Percentiles rank a stretch among this genome's conserved stretches.
These are phyloP conservation scores for Candida schatavii DNA, from an alignment of 805 yeast species.

Conservation along the genomic window DNA sequence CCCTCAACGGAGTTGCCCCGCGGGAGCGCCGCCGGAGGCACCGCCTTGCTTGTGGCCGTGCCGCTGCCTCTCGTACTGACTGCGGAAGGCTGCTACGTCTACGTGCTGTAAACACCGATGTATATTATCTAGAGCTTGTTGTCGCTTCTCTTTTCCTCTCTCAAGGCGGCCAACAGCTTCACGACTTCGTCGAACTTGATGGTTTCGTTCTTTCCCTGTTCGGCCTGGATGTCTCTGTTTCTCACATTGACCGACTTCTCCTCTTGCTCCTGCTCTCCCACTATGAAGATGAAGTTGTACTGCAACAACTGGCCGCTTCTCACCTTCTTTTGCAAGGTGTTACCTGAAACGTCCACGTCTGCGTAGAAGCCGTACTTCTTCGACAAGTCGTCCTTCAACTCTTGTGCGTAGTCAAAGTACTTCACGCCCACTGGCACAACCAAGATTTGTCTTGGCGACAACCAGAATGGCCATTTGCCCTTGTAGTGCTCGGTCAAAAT, in stretches of 20 bases:
- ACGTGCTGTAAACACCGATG: background rate
- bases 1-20: too few relatives aligned
- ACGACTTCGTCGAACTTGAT: constrained; percentile 71
- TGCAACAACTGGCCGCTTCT: constrained; percentile 93
- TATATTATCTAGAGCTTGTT: constrained; percentile 46
- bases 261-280: constrained; percentile 90
- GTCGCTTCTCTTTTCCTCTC: constrained; percentile 71
- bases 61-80: too few relatives aligned
- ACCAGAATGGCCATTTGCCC: constrained; percentile 99
- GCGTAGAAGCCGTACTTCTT: constrained; percentile 80
- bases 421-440: constrained; percentile 97
- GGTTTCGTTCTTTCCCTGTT: constrained; percentile 90
- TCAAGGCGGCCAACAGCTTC: constrained; percentile 62
- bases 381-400: constrained; percentile 61
- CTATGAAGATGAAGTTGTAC: constrained; percentile 94
- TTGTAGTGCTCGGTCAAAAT: constrained; percentile 96
- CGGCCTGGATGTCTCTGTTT: constrained; percentile 90
- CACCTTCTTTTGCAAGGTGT: constrained; percentile 96
- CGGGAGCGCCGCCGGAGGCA: too few relatives aligned
- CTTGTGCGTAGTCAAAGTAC: constrained; percentile 85
- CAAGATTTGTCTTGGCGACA: constrained; percentile 97
- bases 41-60: too few relatives aligned
- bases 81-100: too few relatives aligned
- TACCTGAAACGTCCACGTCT: constrained; percentile 90
- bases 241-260: constrained; percentile 86